Conservation (phyloP, 331 rosid genomes). For the Quercus phellos region DNA sequence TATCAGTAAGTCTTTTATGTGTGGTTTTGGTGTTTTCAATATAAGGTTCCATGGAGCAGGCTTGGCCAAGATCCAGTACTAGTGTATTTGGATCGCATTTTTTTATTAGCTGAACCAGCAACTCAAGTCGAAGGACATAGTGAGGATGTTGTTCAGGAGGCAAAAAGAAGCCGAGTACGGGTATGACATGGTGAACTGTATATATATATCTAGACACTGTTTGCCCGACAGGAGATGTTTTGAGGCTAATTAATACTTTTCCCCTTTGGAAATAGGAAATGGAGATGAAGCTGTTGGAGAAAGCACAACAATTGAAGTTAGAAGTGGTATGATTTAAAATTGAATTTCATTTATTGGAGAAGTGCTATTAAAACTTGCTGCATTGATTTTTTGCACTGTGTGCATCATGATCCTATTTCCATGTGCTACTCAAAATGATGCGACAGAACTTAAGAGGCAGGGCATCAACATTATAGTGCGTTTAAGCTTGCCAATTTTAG, state of each 20-base stretch:
- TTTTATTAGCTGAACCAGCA: slow-evolving; percentile 93
- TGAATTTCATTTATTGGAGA: slow-evolving; percentile 7
- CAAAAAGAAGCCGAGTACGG: slow-evolving; percentile 76
- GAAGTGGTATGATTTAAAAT: slow-evolving; percentile 67
- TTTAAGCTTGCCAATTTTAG: no score
- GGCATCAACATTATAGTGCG: no score
- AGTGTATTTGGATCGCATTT: slow-evolving; percentile 85
- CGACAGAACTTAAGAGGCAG: no score
- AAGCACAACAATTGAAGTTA: slow-evolving; percentile 54
- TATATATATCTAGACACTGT: background rate
- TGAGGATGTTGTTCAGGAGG: slow-evolving; percentile 89
- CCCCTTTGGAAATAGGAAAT: slow-evolving; percentile 66
- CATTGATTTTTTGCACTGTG: background rate
- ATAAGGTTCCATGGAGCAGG: slow-evolving; percentile 97
- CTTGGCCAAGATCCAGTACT: slow-evolving; percentile 98
- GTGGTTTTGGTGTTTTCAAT: slow-evolving; percentile 18
- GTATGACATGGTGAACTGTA: slow-evolving; percentile 31
- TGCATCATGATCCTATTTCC: no score
- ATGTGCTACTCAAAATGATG: no score
- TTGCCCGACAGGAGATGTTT: slow-evolving; percentile 10
- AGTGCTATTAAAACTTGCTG: background rate
- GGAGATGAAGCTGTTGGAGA: slow-evolving; percentile 85
- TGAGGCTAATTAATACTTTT: slow-evolving; percentile 13
- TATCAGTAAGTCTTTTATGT: slow-evolving; percentile 12
- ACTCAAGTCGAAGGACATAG: slow-evolving; percentile 77